Conservation (phyloP, 768 basidiomycete genomes). For the Myochromella boudieri region DNA sequence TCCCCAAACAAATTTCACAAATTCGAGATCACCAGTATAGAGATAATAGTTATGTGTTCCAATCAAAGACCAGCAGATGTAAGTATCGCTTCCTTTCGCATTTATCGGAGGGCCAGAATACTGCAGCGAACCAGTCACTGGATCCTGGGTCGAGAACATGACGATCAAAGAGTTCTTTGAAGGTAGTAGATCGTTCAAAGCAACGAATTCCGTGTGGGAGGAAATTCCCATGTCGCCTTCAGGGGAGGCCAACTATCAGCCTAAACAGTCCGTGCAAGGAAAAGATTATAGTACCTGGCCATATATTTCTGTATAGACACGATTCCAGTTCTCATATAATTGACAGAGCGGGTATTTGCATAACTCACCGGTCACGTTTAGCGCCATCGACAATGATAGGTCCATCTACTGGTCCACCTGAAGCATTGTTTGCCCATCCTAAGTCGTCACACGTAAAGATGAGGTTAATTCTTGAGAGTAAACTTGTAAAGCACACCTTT, state of each 20-base stretch:
- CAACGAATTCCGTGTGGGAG: conserved; percentile 34
- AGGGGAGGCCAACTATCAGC: too few species aligned
- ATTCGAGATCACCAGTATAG: conserved; percentile 47
- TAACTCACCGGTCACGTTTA: conserved; percentile 45
- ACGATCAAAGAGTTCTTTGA: conserved; percentile 48
- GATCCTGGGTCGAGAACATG: conserved; percentile 48
- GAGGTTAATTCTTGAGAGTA: not conserved
- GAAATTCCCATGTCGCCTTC: conserved; percentile 43
- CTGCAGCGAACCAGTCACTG: conserved; percentile 42
- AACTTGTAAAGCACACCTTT: conserved; percentile 12
- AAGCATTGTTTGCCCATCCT: conserved; percentile 51
- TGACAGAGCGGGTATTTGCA: not conserved
- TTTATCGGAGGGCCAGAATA: conserved; percentile 42
- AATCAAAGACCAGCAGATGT: conserved; percentile 52
- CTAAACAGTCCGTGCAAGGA: too few species aligned
- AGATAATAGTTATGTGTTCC: conserved; percentile 39
- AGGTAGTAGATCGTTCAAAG: conserved; percentile 32
- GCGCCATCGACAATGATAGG: conserved; percentile 57
- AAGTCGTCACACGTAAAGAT: not conserved
- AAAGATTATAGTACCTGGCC: conserved; percentile 17
- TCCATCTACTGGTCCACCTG: conserved; percentile 44
- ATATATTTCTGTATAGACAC: conserved; percentile 25
- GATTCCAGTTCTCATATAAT: not conserved
- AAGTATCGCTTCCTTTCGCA: conserved; percentile 39
- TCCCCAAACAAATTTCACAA: conserved; percentile 41